Evolutionary conservation across 2,329 filamentous ascomycete species (phyloP).

Genomic region (Blastomyces percursus): DNA sequence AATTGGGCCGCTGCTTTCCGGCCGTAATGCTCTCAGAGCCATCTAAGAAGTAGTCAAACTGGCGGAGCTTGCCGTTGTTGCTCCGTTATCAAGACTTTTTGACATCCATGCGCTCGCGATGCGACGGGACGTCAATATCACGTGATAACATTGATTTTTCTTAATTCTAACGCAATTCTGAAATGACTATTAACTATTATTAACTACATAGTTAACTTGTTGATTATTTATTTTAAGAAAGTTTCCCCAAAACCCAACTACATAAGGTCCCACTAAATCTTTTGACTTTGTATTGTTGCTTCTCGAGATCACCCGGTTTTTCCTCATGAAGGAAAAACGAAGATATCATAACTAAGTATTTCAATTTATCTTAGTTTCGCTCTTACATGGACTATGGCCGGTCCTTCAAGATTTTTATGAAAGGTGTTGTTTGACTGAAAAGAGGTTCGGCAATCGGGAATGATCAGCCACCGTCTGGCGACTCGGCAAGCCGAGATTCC

Average conservation of each 20-base stretch:
- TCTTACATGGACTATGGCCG: background rate
- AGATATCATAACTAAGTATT: background rate
- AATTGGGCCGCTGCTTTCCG: constrained; percentile 23
- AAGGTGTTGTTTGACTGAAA: background rate
- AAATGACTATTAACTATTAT: no score
- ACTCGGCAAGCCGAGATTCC: constrained; percentile 2
- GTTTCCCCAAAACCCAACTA: background rate
- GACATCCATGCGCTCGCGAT: background rate
- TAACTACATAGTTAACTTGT: background rate
- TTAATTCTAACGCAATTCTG: background rate
- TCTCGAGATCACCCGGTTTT: background rate
- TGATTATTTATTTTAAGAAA: background rate
- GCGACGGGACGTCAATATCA: background rate
- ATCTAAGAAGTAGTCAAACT: background rate
- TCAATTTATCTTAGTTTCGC: background rate
- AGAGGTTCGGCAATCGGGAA: background rate
- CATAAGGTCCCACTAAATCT: background rate
- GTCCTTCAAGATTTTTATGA: background rate
- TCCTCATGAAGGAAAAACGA: background rate
- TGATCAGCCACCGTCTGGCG: background rate
- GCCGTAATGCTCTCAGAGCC: constrained; percentile 4
- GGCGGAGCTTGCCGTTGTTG: background rate
- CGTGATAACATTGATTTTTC: background rate
- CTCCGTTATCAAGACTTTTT: background rate
- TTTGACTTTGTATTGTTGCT: background rate